phyloP scores from a whole-genome alignment of 805 yeast genomes.

The Wickerhamiella brachini region DNA sequence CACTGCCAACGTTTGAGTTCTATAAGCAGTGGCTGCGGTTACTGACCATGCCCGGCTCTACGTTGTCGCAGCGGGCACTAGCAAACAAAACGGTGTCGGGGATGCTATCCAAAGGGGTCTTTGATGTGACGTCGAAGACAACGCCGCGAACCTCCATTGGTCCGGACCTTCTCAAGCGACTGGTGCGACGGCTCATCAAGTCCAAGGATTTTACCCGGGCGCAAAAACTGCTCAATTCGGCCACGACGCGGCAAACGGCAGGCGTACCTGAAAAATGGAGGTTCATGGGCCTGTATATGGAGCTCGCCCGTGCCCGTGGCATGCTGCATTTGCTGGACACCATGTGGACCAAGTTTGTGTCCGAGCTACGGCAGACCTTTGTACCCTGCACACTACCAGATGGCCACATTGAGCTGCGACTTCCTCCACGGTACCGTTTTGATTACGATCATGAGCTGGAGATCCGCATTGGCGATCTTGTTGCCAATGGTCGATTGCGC shows the following conservation, averaged over 20 bases:
- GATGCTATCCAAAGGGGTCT: conserved; percentile 12
- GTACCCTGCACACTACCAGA: conserved; percentile 4
- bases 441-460: conserved; percentile 5
- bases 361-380: conserved; percentile 1
- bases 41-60: conserved; percentile 9
- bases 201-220: conserved; percentile 10
- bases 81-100: conserved; percentile 7
- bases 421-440: conserved; percentile 11
- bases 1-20: conserved; percentile 13
- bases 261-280: conserved; percentile 2
- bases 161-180: conserved; percentile 15
- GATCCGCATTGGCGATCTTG: conserved; percentile 7
- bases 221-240: conserved; percentile 12
- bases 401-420: conserved; percentile 1
- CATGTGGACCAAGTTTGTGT: conserved; percentile 11
- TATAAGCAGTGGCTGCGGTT: conserved; percentile 17
- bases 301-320: conserved; percentile 5
- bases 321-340: background rate
- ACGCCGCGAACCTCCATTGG: conserved; percentile 21
- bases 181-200: conserved; percentile 14
- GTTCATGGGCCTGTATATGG: conserved; percentile 12
- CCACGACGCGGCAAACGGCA: background rate
- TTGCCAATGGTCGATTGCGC: background rate
- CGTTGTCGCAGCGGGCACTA: background rate
- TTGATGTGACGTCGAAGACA: conserved; percentile 16